Evolutionary conservation across 495 filamentous ascomycete species (phyloP), one percentile per base, ranked within the genome.

Genomic region (Daldinia vernicosa): DNA sequence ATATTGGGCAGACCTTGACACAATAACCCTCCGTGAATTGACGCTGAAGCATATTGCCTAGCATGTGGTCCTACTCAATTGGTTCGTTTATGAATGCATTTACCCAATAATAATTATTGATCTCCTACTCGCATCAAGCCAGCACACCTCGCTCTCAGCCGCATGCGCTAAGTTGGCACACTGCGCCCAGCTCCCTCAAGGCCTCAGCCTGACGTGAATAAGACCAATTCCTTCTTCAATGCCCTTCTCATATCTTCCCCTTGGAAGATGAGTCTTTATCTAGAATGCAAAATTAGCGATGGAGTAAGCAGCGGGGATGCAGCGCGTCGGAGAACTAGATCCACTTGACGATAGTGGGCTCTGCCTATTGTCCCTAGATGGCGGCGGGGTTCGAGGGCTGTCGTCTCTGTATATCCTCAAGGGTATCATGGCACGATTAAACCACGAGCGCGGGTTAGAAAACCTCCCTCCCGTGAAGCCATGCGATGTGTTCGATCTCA

Each of bases 381-480:
- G 51, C 7, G 51, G 51, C 26, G 51, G 51, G 28, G 51, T 54
- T n/a, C 51, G 51, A 54, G 51, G 51, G n/a, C n/a, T 54, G n/a
- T 54, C 51, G 51, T 28, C 51, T n/a, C 8, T 54, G 12, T 54
- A 30, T 30, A 54, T 54, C 11, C 27, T 54, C 26, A 54, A 54
- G 28, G 26, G 26, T 1, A 54, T 32, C 11, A 54, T 54, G 51
- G n/a, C 24, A 9, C 51, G 24, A 32, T 26, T 54, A 8, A 53
- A 53, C 24, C 22, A 53, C 51, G 51, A 47, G 8, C 43, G 19
- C 24, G 8, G 19, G 4, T 12, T 24, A 24, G 9, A 47, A 7
- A 22, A 19, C 24, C 43, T 47, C 43, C 43, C 43, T 11, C 40
- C 17, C 17, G 40, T 45, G 7, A 45, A 45, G n/a, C 40, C 40